Evolutionary conservation across 2,329 filamentous ascomycete species (phyloP), one percentile per base, ranked within the genome.

Genomic region (Leptodontidium sp.): DNA sequence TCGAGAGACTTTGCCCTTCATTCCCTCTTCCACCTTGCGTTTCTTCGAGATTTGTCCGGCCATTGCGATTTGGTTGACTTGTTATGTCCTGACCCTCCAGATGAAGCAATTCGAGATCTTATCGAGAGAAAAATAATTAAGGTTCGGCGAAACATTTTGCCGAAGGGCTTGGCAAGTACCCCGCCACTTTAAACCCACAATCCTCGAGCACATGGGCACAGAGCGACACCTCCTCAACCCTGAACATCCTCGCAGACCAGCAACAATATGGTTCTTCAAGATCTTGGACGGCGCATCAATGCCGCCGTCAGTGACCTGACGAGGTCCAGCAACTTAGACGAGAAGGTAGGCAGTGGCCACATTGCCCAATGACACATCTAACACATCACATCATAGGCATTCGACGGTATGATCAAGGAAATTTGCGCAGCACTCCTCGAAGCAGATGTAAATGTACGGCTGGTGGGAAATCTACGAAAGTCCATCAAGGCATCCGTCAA

Each of bases 321-420:
- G 69, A 88, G 95, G 78, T 93, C 96, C 68, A 92, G 90, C 73
- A 98, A 97, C 78, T 89, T 98, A 75, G 95, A 98, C 79, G 96
- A 99, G 84, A 98, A 98, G 91, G 93, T 91, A 79, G 74, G 80
- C 59, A 38, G 5, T 45, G n/a, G 47, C 35, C 65, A 7, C n/a
- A 21, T 45, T 0, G 29, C 40, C 6, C 38, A 43, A 67, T 61
- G 45, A 45, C 47, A 43, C 29, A 61, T 68, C 80, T 85, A 77
- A 86, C 78, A 76, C 43, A 68, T 71, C 43, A 29, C 43, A 68
- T 71, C 43, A 29, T 40, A 96, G 93, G 94, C 94, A 52, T 98
- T 99, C 80, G 96, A 99, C 85, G 87, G 88, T 77, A 99, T 99
- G 96, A 88, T 99, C 80, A 98, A 98, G 84, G 94, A 98, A 82